phyloP scores from a whole-genome alignment of 2,329 filamentous ascomycete species.

The Teratosphaeria viscida region DNA sequence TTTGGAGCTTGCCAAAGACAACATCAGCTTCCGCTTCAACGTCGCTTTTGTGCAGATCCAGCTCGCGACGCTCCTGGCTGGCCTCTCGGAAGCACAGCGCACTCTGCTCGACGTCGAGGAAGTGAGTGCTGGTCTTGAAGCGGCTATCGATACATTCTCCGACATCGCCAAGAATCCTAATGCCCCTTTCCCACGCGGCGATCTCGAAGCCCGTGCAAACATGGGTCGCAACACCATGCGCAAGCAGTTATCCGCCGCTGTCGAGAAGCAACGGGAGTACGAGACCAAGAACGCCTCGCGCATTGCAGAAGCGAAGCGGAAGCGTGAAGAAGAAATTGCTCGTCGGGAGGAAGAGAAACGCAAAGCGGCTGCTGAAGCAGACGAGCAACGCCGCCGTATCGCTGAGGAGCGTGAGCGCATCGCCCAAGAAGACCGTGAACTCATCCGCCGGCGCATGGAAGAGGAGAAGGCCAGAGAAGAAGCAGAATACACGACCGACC shows the following conservation, averaged over 20 bases:
- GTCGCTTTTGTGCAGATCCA: slow-evolving; percentile 96
- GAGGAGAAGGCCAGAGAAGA: slow-evolving; percentile 55
- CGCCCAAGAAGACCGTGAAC: slow-evolving; percentile 58
- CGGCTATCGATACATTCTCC: slow-evolving; percentile 63
- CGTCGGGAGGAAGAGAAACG: slow-evolving; percentile 67
- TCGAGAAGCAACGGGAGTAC: slow-evolving; percentile 78
- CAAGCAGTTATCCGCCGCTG: slow-evolving; percentile 77
- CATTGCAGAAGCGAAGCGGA: slow-evolving; percentile 66
- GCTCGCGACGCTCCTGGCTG: slow-evolving; percentile 70
- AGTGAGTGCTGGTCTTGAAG: slow-evolving; percentile 69
- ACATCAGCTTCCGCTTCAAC: slow-evolving; percentile 91
- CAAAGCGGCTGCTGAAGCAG: slow-evolving; percentile 56
- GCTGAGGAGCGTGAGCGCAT: slow-evolving; percentile 78
- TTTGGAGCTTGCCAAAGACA: slow-evolving; percentile 56
- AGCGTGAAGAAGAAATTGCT: slow-evolving; percentile 68
- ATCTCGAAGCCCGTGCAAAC: slow-evolving; percentile 89
- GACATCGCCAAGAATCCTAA: slow-evolving; percentile 50
- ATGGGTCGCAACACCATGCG: slow-evolving; percentile 95
- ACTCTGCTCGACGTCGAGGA: slow-evolving; percentile 71
- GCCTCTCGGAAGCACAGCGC: slow-evolving; percentile 63
- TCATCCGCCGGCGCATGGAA: slow-evolving; percentile 60
- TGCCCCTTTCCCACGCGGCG: slow-evolving; percentile 78
- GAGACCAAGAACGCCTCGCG: slow-evolving; percentile 88
- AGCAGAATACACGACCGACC: slow-evolving; percentile 72
- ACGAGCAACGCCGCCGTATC: slow-evolving; percentile 68